Evolutionary conservation across 345 rosid species (phyloP), one percentile per base, ranked within the genome.

Genomic region (Gossypium turneri): DNA sequence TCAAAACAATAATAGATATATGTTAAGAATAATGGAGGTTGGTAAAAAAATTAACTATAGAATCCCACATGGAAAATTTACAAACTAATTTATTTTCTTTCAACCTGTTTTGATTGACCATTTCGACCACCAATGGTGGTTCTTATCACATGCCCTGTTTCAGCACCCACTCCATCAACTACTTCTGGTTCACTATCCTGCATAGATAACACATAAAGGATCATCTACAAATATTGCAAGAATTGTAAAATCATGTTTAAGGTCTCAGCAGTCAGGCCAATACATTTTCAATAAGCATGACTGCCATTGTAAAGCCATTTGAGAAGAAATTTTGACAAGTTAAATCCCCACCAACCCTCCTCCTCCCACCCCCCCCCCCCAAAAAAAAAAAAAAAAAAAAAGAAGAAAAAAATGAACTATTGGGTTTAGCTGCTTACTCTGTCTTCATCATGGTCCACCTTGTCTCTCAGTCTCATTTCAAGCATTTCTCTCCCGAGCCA

Each of bases 401-500:
- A 0, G 0, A 34, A 34, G 0, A 34, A 34, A 34, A 34, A 34
- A 34, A 34, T 4, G 41, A 34, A 34, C 7, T 34, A 44, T 63
- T 34, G 61, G 62, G 48, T 58, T 24, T 12, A 38, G 63, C 27
- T 74, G 70, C 94, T 82, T 84, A 94, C 98, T 81, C 92, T 82
- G 77, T 91, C 97, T 65, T 94, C 97, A 9, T 90, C 97, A 20
- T 87, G 86, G 80, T 90, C 95, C 80, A 79, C 86, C 83, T 83
- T 91, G 81, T 92, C 95, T 84, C 92, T 87, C 78, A 94, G 85
- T 84, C 92, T 90, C 89, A 93, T 94, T 79, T 91, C 98, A 51
- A 86, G 92, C 93, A 94, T 90, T 81, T 92, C 98, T 80, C 97
- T 88, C 27, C 95, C 94, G 75, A 94, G 88, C 98, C 97, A 92